Evolutionary conservation across 495 filamentous ascomycete genomes (phyloP).

Genomic region (Penicillium coprophilum): DNA sequence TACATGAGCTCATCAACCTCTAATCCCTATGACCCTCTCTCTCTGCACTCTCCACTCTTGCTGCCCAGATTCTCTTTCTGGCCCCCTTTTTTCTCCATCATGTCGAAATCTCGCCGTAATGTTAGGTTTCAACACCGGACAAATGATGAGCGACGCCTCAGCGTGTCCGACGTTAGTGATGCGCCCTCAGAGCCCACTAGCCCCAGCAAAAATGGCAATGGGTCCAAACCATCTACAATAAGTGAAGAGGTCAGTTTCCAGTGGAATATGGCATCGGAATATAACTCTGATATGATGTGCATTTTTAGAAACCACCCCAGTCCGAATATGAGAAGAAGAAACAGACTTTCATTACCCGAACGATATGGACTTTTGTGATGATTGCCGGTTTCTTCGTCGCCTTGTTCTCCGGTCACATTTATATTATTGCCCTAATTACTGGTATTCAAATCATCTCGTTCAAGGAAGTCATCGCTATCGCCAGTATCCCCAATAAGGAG

Average conservation of each 20-base stretch:
- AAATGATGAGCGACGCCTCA: conserved; percentile 60
- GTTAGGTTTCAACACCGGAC: conserved; percentile 78
- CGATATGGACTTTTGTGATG: conserved; percentile 99
- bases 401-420: conserved; percentile 94
- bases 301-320: conserved; percentile 41
- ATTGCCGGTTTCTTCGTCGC: conserved; percentile 87
- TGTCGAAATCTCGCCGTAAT: conserved; percentile 75
- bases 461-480: conserved; percentile 98
- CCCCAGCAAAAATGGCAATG: conserved; percentile 48
- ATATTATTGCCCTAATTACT: conserved; percentile 89
- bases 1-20: conserved; percentile 29
- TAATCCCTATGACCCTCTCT: conserved; percentile 23
- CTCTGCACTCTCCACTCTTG: conserved; percentile 23
- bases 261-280: not conserved
- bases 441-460: conserved; percentile 95
- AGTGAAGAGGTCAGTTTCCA: conserved; percentile 46
- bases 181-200: conserved; percentile 63
- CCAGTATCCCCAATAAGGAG: conserved; percentile 87
- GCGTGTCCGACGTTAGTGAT: conserved; percentile 78
- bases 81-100: conserved; percentile 32
- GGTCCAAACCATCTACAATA: conserved; percentile 48
- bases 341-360: conserved; percentile 93
- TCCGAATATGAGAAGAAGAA: conserved; percentile 98
- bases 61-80: conserved; percentile 12
- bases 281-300: conserved; percentile 14